phyloP scores from a whole-genome alignment of 2,329 filamentous ascomycete genomes.

The Neophaeococcomyces mojaviensis region DNA sequence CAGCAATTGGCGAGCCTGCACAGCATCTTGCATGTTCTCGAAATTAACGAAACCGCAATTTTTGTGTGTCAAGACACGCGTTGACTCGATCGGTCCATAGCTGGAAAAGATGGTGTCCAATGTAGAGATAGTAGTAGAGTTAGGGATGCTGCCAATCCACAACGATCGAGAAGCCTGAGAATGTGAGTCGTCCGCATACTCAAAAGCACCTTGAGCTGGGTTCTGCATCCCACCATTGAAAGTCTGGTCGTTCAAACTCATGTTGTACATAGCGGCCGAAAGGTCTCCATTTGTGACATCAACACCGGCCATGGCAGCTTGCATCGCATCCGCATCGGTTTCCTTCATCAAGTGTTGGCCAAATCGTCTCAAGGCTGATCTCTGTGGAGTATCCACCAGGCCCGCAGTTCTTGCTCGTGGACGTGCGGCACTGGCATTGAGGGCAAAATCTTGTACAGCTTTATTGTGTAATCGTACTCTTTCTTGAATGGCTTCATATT shows the following conservation, averaged over 20 bases:
- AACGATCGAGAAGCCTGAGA: constrained; percentile 76
- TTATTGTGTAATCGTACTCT: constrained; percentile 84
- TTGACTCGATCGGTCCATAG: constrained; percentile 87
- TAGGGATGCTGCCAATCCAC: constrained; percentile 96
- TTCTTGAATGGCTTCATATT: constrained; percentile 54
- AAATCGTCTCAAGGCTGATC: constrained; percentile 61
- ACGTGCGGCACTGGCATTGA: constrained; percentile 69
- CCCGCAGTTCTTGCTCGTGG: constrained; percentile 88
- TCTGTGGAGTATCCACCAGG: constrained; percentile 69
- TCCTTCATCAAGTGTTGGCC: constrained; percentile 50
- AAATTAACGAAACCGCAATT: constrained; percentile 99
- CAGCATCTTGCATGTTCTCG: constrained; percentile 80
- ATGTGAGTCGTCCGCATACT: constrained; percentile 66
- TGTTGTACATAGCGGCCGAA: constrained; percentile 16
- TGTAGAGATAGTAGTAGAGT: constrained; percentile 92
- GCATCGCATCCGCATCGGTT: constrained; percentile 9
- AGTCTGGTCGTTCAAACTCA: constrained; percentile 15
- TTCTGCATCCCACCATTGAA: constrained; percentile 3
- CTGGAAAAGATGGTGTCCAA: constrained; percentile 89
- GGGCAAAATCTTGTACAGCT: constrained; percentile 85
- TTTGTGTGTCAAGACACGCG: constrained; percentile 91
- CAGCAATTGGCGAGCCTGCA: constrained; percentile 76
- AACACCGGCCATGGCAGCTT: constrained; percentile 10
- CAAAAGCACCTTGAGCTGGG: constrained; percentile 43
- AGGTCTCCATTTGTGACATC: constrained; percentile 12